Evolutionary conservation across 169 alveolate genomes (phyloP).

Genomic region (Eimeria falciformis): DNA sequence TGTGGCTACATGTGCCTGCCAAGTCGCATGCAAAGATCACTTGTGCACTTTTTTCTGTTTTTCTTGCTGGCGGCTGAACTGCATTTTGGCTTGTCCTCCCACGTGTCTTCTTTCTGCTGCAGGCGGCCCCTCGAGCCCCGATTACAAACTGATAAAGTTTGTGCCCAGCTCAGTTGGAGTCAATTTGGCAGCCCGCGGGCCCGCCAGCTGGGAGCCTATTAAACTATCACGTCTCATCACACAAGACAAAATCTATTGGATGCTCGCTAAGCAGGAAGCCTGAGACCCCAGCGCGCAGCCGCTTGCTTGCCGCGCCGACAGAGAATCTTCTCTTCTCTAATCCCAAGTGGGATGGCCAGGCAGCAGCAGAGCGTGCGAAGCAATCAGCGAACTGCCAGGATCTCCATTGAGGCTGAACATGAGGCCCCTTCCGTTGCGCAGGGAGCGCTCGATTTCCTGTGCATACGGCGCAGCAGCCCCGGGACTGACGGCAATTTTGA

Average conservation of each 20-base stretch:
- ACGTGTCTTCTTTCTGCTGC: not conserved
- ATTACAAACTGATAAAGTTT: slow-evolving; percentile 22
- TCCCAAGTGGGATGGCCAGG: slow-evolving; percentile 57
- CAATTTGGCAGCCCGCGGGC: not conserved
- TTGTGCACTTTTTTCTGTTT: too few relatives aligned
- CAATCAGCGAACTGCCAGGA: not conserved
- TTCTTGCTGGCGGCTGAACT: too few relatives aligned
- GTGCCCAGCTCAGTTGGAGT: slow-evolving; percentile 27
- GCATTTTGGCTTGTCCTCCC: too few relatives aligned
- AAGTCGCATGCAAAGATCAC: too few relatives aligned
- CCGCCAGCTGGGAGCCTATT: slow-evolving; percentile 26
- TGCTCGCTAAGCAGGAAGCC: not conserved
- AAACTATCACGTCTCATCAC: not conserved
- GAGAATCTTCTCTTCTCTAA: too few relatives aligned
- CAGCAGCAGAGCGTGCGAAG: slow-evolving; percentile 3
- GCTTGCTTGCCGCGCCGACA: not conserved
- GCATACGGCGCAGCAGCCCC: too few relatives aligned
- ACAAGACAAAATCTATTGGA: slow-evolving; percentile 10
- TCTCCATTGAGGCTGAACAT: slow-evolving; percentile 32
- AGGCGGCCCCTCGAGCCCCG: slow-evolving; percentile 19
- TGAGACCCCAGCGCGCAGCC: too few relatives aligned
- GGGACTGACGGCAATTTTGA: too few relatives aligned
- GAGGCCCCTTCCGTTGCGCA: slow-evolving; percentile 38
- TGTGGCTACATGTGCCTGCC: too few relatives aligned
- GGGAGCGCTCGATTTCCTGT: slow-evolving; percentile 37